Base-by-base conservation (phyloP, 257 asterid species). In the Oldenlandia corymbosa region DNA sequence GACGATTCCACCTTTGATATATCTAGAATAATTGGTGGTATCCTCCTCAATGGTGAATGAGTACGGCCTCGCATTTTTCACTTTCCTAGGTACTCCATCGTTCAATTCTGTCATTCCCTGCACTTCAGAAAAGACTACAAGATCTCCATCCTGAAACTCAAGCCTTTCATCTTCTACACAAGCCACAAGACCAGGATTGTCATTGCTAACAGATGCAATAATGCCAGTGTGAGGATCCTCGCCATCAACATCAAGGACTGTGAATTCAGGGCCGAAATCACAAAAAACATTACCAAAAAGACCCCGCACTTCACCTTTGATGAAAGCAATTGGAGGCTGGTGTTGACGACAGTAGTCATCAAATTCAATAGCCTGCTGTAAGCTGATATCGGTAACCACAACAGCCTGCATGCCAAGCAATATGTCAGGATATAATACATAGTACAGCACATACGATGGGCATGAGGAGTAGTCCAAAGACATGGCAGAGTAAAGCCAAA, bases 91-190 rank as follows among this genome's bases (percentile, higher is more conserved):
- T 74, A 81, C 85, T 69, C 97, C 97, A 78, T 88, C 97, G 71
- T 88, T 91, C 49, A 91, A 86, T 61, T 85, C 95, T 10, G 91
- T 77, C 97, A 88, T 91, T 53, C 97, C 97, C 24, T 70, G 77
- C 16, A 91, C 62, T 81, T 88, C 97, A 49, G 97, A 88, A 68
- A 91, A 91, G 64, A 85, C 83, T 34, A 91, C 96, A 64, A 85
- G 80, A 62, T 91, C 94, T 54, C 96, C 97, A 57, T 88, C 97
- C 80, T 91, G 85, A 77, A 91, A 91, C 81, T 91, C 97, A 31
- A 88, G 91, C 80, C 97, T 85, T 73, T 91, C 96, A 78, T 91
- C 97, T 48, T 88, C 97, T 73, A 91, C 97, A 52, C 95, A 91
- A 10, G 87, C 76, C 75, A 91, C 87, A 60, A 85, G 88, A 60